Evolutionary conservation across 306 rosid genomes (phyloP).

Genomic region (Boehmeria nivea): DNA sequence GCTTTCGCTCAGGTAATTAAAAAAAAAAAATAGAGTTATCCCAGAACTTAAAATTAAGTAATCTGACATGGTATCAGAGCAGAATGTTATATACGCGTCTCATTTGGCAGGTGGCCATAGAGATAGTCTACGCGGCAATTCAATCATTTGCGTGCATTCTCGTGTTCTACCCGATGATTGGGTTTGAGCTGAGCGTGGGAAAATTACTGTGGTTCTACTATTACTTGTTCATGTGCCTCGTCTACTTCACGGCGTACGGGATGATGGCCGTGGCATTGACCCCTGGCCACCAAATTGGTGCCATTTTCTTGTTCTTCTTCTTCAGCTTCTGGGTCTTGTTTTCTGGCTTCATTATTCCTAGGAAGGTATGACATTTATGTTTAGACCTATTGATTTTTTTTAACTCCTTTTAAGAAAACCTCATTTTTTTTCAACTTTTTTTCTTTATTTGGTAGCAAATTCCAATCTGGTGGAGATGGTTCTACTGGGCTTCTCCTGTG

Average conservation of each 20-base stretch:
- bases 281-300: conserved; percentile 40
- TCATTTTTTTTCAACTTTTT: too few species aligned
- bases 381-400: too few species aligned
- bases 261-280: conserved; percentile 50
- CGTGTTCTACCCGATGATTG: conserved; percentile 42
- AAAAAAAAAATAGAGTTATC: not conserved
- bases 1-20: conserved; percentile 40
- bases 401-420: too few species aligned
- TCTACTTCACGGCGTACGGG: conserved; percentile 44
- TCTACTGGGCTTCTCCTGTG: conserved; percentile 33
- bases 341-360: conserved; percentile 37
- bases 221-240: conserved; percentile 31
- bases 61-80: not conserved
- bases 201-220: conserved; percentile 35
- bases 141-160: conserved; percentile 28
- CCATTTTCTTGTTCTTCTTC: conserved; percentile 37
- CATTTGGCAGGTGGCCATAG: conserved; percentile 38
- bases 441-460: conserved; percentile 25
- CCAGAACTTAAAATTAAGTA: not conserved
- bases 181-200: conserved; percentile 26
- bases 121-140: conserved; percentile 29
- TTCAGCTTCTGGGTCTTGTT: conserved; percentile 44
- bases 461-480: conserved; percentile 58
- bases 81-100: too few species aligned
- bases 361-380: conserved; percentile 26